A percentile compares a stretch with the other conserved stretches of the same genome.
Conservation (phyloP, 345 rosid genomes). For the Populus tremula region DNA sequence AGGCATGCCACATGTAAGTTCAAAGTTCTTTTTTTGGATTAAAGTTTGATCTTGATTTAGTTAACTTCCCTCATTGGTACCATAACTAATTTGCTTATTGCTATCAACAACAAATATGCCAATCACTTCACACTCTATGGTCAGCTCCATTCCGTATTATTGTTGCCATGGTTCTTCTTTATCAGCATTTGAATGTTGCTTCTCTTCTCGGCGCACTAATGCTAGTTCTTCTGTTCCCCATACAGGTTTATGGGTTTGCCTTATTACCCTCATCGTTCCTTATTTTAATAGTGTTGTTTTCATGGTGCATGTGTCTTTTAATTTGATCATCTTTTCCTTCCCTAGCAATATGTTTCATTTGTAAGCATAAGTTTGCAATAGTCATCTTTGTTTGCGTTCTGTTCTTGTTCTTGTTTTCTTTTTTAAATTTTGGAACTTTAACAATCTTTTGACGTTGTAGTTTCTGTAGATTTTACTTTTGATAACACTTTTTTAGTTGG, state of each 20-base stretch:
- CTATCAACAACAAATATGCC: constrained; percentile 78
- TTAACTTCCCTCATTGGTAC: background rate
- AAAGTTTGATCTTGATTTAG: background rate
- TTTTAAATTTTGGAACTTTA: background rate
- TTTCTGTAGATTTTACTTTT: background rate
- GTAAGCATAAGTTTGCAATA: background rate
- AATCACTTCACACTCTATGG: constrained; percentile 95
- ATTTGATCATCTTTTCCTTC: background rate
- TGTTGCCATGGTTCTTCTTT: constrained; percentile 83
- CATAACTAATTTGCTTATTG: constrained; percentile 17
- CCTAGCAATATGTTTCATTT: background rate
- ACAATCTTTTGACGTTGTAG: background rate
- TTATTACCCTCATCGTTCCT: constrained; percentile 4
- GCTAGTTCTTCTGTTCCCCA: constrained; percentile 83
- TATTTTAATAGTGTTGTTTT: background rate
- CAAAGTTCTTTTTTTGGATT: background rate
- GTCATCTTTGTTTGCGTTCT: too few species aligned
- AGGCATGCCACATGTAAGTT: background rate
- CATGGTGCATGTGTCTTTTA: background rate
- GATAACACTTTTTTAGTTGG: background rate
- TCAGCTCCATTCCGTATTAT: constrained; percentile 95
- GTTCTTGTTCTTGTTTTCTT: too few species aligned
- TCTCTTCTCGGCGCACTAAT: constrained; percentile 90
- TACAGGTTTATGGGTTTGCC: constrained; percentile 58
- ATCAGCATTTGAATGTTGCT: constrained; percentile 75